Percentiles rank a stretch among this genome's conserved stretches.
These are phyloP conservation scores for Exutisphaerella laricina DNA, from an alignment of 2,329 filamentous ascomycete genomes.

Conservation along the genomic window DNA sequence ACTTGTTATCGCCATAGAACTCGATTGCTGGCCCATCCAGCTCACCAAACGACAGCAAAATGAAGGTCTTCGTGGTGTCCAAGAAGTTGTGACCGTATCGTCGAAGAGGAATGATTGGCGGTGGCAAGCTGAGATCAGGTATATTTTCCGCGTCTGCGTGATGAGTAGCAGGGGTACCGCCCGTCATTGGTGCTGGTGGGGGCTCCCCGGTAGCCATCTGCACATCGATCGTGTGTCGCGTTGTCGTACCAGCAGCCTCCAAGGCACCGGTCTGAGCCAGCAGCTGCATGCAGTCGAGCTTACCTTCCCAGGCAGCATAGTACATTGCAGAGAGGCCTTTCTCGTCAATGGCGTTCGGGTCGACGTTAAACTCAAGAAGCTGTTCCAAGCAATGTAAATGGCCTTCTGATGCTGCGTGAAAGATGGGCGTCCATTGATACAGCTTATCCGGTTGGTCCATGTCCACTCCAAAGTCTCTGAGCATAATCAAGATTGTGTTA, in stretches of 20 bases:
- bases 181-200: conserved; percentile 52
- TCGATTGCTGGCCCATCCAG: conserved; percentile 67
- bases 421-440: conserved; percentile 94
- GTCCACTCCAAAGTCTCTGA: conserved; percentile 82
- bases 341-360: conserved; percentile 78
- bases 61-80: conserved; percentile 84
- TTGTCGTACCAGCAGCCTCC: conserved; percentile 1
- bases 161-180: conserved; percentile 20
- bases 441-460: conserved; percentile 90
- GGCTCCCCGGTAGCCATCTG: conserved; percentile 33
- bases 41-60: conserved; percentile 85
- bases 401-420: conserved; percentile 94
- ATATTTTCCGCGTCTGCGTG: conserved; percentile 74
- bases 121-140: conserved; percentile 82
- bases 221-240: conserved; percentile 18
- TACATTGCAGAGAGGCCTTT: conserved; percentile 94
- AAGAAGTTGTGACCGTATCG: conserved; percentile 98
- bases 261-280: conserved; percentile 52
- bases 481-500: conserved; percentile 69
- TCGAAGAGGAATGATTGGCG: conserved; percentile 89
- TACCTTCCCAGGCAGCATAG: conserved; percentile 97
- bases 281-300: conserved; percentile 88
- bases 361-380: conserved; percentile 70
- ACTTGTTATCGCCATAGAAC: conserved; percentile 98
- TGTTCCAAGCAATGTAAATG: conserved; percentile 82